Percentiles rank a stretch among this genome's conserved stretches.
phyloP scores from a whole-genome alignment of 495 filamentous ascomycete genomes.

The Glutinoglossum americanum region DNA sequence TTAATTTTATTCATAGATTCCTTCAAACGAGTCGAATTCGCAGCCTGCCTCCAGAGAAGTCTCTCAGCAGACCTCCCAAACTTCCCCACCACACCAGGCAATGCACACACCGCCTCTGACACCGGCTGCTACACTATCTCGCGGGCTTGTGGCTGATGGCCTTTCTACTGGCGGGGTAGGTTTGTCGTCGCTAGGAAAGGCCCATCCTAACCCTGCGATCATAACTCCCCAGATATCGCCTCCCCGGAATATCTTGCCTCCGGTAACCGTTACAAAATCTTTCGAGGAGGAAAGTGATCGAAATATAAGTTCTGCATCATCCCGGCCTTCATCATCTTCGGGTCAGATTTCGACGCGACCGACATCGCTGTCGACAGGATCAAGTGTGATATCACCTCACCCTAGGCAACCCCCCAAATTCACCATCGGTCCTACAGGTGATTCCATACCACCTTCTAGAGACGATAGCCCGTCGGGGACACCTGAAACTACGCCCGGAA shows the following conservation, averaged over 20 bases:
- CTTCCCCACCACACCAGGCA: conserved; percentile 21
- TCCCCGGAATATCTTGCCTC: conserved; percentile 17
- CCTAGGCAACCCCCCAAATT: conserved; percentile 48
- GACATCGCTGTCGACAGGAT: conserved; percentile 23
- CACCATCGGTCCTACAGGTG: conserved; percentile 40
- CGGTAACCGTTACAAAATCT: conserved; percentile 11
- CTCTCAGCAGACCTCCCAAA: neutral
- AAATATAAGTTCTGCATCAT: conserved; percentile 18
- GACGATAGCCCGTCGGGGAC: conserved; percentile 36
- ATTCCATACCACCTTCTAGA: conserved; percentile 44
- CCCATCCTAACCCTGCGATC: conserved; percentile 19
- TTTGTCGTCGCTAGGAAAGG: conserved; percentile 3
- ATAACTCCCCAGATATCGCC: conserved; percentile 45
- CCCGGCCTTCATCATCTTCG: conserved; percentile 25
- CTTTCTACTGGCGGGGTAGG: conserved; percentile 7
- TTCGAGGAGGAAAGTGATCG: conserved; percentile 5
- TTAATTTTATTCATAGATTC: neutral
- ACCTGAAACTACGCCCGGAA: conserved; percentile 33
- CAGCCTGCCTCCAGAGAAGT: neutral
- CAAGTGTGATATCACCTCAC: conserved; percentile 18
- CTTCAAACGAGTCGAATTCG: neutral
- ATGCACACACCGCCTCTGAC: conserved; percentile 83
- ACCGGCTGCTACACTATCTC: conserved; percentile 48
- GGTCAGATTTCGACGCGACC: conserved; percentile 21
- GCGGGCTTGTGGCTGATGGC: conserved; percentile 20